Conservation (phyloP, 306 rosid species). For the Prunus campanulata region DNA sequence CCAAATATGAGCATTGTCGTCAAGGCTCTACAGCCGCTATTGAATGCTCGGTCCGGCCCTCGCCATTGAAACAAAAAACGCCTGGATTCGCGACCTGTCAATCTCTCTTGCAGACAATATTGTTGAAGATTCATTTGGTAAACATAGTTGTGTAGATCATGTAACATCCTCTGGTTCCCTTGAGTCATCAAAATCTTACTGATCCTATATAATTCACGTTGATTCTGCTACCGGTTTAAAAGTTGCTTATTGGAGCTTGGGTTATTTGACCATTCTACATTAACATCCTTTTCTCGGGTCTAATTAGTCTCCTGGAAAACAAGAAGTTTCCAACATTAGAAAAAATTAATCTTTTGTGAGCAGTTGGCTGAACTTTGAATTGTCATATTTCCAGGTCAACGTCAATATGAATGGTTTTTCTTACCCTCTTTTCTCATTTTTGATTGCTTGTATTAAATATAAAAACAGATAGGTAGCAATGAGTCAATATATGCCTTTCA, state of each 20-base stretch:
- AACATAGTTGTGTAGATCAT: slow-evolving; percentile 1
- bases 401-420: too few species aligned
- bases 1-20: slow-evolving; percentile 80
- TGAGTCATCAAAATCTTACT: not conserved
- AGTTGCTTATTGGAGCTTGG: not conserved
- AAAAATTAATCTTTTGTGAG: too few species aligned
- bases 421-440: too few species aligned
- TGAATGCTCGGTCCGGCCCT: slow-evolving; percentile 47
- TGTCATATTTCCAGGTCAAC: too few species aligned
- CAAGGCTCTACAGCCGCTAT: slow-evolving; percentile 67
- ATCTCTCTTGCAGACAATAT: slow-evolving; percentile 18
- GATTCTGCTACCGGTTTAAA: slow-evolving; percentile 18
- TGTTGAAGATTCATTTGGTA: slow-evolving; percentile 14
- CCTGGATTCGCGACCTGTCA: slow-evolving; percentile 32
- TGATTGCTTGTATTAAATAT: too few species aligned
- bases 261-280: not conserved
- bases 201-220: slow-evolving; percentile 5
- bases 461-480: too few species aligned
- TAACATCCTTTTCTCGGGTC: not conserved
- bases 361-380: too few species aligned
- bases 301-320: not conserved
- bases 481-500: too few species aligned
- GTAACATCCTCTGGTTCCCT: not conserved
- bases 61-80: slow-evolving; percentile 32
- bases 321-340: too few species aligned